Base-by-base conservation (phyloP, 1,139 yeast genomes). In the Lodderomyces pseudojiufengensis region DNA sequence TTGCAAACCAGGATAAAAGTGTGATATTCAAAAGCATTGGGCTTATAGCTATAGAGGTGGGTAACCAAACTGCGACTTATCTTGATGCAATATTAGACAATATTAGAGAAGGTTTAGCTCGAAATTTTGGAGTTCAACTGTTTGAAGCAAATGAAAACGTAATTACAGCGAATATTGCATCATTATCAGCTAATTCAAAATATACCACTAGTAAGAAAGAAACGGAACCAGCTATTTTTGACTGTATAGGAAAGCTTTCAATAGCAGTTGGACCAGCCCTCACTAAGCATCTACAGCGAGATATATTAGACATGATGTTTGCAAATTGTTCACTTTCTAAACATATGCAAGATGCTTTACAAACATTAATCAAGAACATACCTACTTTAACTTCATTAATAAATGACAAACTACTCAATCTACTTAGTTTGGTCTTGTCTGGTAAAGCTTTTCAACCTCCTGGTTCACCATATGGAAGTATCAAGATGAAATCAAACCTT, bases 211-310 rank as follows among this genome's bases (percentile, higher is more conserved):
- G 69, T 24, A 70, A 84, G 45, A 82, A 78, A 50, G 92, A 84
- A 35, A 81, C 85, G 29, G 95, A 87, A 47, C 84, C 88, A 0
- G 90, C 96, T 1, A 79, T 92, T 15, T 92, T 90, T 50, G 88
- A 84, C 48, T 92, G 97, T 55, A 74, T 92, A 34, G 87, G 95
- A 0, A 84, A 86, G 61, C 65, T 92, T 33, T 90, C 96, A 0
- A 73, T 76, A 16, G 95, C 97, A 0, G 88, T 90, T 9, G 97
- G 97, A 0, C 95, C 96, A n/a, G 95, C 96, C 1, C 67, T 92
- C 37, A 84, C 97, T 0, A 90, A 90, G 53, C 92, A 87, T 53
- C 65, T 92, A 43, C 92, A 88, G 46, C 73, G 83, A 44, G 95
- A 87, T 50, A 75, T 90, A 16, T 63, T 92, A 40, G 94, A 84